Conservation (phyloP, 352 stramenopile species). For the Globisporangium cystogenes region DNA sequence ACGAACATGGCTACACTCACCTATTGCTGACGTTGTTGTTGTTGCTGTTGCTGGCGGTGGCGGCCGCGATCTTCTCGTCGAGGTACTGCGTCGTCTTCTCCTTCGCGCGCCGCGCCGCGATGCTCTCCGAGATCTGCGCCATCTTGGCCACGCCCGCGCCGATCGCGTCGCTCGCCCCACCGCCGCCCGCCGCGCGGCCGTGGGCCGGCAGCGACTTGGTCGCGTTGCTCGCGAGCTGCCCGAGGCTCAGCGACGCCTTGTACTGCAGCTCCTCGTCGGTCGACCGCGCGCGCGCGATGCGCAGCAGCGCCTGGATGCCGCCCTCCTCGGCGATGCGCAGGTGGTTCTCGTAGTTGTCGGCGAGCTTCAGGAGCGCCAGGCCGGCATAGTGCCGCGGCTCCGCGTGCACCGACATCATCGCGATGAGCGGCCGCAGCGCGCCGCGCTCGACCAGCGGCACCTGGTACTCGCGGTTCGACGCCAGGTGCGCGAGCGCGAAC, state of each 20-base stretch:
- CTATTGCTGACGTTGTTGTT: background rate
- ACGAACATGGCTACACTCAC: background rate
- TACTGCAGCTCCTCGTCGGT: conserved; percentile 95
- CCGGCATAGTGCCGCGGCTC: conserved; percentile 95
- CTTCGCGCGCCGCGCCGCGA: conserved; percentile 58
- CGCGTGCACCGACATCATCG: conserved; percentile 93
- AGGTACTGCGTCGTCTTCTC: conserved; percentile 78
- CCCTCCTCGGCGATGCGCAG: conserved; percentile 93
- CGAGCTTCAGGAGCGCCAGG: conserved; percentile 95
- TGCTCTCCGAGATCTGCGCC: conserved; percentile 62
- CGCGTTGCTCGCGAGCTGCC: conserved; percentile 90
- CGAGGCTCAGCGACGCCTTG: conserved; percentile 92
- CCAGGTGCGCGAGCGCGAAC: conserved; percentile 93
- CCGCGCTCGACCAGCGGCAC: conserved; percentile 89
- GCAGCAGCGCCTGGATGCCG: conserved; percentile 93
- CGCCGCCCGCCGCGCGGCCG: conserved; percentile 20
- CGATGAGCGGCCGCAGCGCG: conserved; percentile 91
- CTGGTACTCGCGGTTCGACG: conserved; percentile 93
- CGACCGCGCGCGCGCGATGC: conserved; percentile 84
- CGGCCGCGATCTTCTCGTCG: conserved; percentile 56
- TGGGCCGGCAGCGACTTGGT: conserved; percentile 71
- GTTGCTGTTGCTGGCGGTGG: too few species aligned
- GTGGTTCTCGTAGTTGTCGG: conserved; percentile 98
- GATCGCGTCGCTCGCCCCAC: conserved; percentile 34
- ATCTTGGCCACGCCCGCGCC: conserved; percentile 73